phyloP scores from a whole-genome alignment of 495 filamentous ascomycete genomes.

The Aspergillus sclerotiicarbonarius region DNA sequence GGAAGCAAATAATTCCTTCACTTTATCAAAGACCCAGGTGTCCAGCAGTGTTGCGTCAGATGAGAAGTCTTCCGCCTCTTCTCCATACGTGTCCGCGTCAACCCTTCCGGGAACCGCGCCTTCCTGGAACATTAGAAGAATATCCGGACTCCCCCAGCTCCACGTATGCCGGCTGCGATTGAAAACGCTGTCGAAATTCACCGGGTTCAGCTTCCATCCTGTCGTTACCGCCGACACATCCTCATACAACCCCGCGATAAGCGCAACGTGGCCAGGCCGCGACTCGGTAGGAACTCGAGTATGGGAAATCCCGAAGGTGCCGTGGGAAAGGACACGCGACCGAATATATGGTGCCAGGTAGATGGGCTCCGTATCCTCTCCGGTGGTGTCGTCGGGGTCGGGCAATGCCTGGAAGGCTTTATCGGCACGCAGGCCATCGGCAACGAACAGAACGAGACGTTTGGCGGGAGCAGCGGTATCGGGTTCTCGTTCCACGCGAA shows the following conservation, averaged over 20 bases:
- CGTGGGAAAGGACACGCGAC: constrained; percentile 78
- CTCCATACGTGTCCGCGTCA: constrained; percentile 77
- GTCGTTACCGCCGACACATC: constrained; percentile 97
- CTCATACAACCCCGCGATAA: constrained; percentile 97
- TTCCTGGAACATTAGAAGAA: constrained; percentile 94
- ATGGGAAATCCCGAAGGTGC: constrained; percentile 98
- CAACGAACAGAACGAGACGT: constrained; percentile 90
- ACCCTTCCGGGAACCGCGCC: constrained; percentile 86
- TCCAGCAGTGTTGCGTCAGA: constrained; percentile 77
- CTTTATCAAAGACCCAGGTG: constrained; percentile 93
- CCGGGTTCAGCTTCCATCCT: constrained; percentile 97
- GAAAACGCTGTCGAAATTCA: constrained; percentile 98
- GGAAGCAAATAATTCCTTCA: constrained; percentile 78
- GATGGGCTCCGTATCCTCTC: constrained; percentile 56
- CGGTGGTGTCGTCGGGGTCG: constrained; percentile 65
- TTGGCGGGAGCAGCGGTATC: constrained; percentile 74
- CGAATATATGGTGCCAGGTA: constrained; percentile 92
- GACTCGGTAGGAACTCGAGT: constrained; percentile 98
- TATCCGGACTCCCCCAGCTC: constrained; percentile 99
- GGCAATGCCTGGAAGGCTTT: constrained; percentile 95
- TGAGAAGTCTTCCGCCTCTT: constrained; percentile 89
- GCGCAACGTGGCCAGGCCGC: constrained; percentile 91
- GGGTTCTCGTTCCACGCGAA: constrained; percentile 61
- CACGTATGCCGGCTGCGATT: constrained; percentile 95
- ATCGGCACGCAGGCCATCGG: constrained; percentile 96